phyloP scores from a whole-genome alignment of 2,329 filamentous ascomycete species.

The Hypocrella siamensis region DNA sequence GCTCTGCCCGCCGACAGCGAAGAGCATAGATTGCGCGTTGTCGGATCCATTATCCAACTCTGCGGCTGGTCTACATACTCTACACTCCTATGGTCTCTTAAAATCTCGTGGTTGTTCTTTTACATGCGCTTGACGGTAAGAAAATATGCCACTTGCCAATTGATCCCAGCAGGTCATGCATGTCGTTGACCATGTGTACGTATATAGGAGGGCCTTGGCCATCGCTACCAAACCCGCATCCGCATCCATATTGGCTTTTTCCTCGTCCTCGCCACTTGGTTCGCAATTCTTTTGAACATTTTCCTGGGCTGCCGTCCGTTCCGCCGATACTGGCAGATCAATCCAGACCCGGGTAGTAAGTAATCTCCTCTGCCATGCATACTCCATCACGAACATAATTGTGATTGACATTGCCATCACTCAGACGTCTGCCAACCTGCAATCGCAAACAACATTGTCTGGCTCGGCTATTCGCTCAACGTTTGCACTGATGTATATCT shows the following conservation, averaged over 20 bases:
- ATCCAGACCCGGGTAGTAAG: slow-evolving; percentile 39
- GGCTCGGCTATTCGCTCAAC: slow-evolving; percentile 35
- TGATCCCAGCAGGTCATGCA: not conserved
- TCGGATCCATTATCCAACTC: slow-evolving; percentile 41
- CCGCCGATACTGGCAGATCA: slow-evolving; percentile 40
- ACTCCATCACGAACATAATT: not conserved
- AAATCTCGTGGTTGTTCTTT: slow-evolving; percentile 39
- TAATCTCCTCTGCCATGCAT: slow-evolving; percentile 4
- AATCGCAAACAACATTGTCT: slow-evolving; percentile 33
- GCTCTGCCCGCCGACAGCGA: slow-evolving; percentile 19
- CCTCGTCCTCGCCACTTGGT: slow-evolving; percentile 30
- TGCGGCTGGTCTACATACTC: slow-evolving; percentile 40
- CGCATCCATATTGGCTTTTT: slow-evolving; percentile 36
- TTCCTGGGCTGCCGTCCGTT: slow-evolving; percentile 37
- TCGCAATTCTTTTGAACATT: slow-evolving; percentile 31
- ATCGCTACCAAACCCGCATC: slow-evolving; percentile 16
- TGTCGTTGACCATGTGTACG: not conserved
- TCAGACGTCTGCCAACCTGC: slow-evolving; percentile 30
- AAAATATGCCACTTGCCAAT: not conserved
- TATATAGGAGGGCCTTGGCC: slow-evolving; percentile 23
- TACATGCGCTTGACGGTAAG: slow-evolving; percentile 33
- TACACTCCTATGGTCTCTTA: slow-evolving; percentile 36
- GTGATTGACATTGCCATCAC: slow-evolving; percentile 1
- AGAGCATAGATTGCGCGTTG: slow-evolving; percentile 17
- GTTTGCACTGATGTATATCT: slow-evolving; percentile 42